Conservation (phyloP, 805 yeast genomes). For the Wickerhamomyces strasburgensis region DNA sequence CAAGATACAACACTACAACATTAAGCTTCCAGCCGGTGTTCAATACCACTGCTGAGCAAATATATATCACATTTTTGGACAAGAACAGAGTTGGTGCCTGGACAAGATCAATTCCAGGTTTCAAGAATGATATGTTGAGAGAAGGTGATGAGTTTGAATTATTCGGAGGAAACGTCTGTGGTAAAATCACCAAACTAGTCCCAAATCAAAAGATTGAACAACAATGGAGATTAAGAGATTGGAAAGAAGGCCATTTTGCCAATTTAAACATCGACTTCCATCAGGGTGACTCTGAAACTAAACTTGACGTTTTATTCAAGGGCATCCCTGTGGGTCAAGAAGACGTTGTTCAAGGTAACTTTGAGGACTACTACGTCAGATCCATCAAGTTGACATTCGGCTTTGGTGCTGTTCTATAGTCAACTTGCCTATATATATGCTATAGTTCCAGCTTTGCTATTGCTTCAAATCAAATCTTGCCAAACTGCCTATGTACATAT, state of each 20-base stretch:
- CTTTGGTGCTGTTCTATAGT: conserved; percentile 80
- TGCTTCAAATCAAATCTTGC: not conserved
- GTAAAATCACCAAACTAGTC: conserved; percentile 59
- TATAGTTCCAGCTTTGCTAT: not conserved
- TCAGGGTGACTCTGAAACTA: conserved; percentile 83
- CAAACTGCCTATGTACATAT: no score
- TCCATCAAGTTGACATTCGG: conserved; percentile 92
- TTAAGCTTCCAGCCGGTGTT: conserved; percentile 74
- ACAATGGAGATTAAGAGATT: conserved; percentile 82
- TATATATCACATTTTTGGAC: conserved; percentile 72
- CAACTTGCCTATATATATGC: not conserved
- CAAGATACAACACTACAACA: conserved; percentile 76
- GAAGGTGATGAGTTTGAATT: conserved; percentile 62
- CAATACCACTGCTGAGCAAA: conserved; percentile 82
- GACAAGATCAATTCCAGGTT: conserved; percentile 67
- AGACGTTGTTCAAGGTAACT: conserved; percentile 76
- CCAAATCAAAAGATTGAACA: conserved; percentile 57
- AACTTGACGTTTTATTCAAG: conserved; percentile 67
- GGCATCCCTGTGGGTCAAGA: conserved; percentile 97
- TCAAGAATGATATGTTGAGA: conserved; percentile 39
- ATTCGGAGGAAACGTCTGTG: conserved; percentile 85
- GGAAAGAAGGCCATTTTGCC: conserved; percentile 86
- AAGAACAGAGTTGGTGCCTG: conserved; percentile 82
- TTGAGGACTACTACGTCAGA: conserved; percentile 83
- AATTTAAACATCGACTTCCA: conserved; percentile 58